phyloP scores from a whole-genome alignment of 2,329 filamentous ascomycete genomes.

The Stagonosporopsis chrysanthemi region DNA sequence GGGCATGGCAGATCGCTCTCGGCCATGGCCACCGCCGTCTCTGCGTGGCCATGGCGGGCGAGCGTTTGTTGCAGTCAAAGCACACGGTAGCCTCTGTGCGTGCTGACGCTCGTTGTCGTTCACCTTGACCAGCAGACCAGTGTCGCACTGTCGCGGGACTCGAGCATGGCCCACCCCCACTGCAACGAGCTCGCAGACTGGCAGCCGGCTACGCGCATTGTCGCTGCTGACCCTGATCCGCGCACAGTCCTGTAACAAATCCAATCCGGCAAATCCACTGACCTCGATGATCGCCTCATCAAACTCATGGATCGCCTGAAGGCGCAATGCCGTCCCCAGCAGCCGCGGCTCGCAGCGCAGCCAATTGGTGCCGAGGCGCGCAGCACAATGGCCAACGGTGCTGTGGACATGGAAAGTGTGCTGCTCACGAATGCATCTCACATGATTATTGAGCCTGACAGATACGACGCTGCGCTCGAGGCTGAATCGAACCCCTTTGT shows the following conservation, averaged over 20 bases:
- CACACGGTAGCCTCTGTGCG: background rate
- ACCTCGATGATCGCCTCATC: background rate
- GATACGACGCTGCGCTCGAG: conserved; percentile 11
- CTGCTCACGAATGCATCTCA: background rate
- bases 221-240: conserved; percentile 10
- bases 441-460: conserved; percentile 1
- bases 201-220: conserved; percentile 7
- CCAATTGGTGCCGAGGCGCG: conserved; percentile 1
- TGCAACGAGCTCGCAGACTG: conserved; percentile 2
- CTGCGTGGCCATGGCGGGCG: conserved; percentile 3
- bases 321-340: background rate
- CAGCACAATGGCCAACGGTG: background rate
- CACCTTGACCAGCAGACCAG: background rate
- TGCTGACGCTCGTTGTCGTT: conserved; percentile 1
- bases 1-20: conserved; percentile 10
- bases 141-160: background rate
- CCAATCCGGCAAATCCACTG: background rate
- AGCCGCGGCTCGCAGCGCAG: background rate
- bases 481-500: conserved; percentile 9
- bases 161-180: background rate
- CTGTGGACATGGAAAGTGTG: background rate
- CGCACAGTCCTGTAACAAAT: conserved; percentile 3
- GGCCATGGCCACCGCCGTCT: conserved; percentile 3
- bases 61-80: background rate
- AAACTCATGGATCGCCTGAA: background rate